phyloP scores from a whole-genome alignment of 768 basidiomycete genomes.

The Leccinum uliginosum region DNA sequence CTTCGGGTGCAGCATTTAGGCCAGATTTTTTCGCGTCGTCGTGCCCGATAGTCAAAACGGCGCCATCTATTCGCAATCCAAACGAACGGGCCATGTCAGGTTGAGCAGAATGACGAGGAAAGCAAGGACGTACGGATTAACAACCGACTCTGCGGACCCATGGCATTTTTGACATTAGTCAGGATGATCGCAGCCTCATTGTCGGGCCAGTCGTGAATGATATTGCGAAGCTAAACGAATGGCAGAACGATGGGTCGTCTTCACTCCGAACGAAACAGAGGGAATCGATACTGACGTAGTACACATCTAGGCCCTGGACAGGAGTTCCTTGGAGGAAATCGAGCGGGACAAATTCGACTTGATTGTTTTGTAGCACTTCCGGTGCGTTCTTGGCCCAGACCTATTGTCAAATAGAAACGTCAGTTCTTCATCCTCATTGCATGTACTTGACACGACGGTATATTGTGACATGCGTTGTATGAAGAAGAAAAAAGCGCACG shows the following conservation, averaged over 20 bases:
- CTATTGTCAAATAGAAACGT: not conserved
- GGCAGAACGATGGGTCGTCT: not conserved
- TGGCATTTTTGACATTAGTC: constrained; percentile 25
- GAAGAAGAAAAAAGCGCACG: not conserved
- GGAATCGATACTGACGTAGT: not conserved
- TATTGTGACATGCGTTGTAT: not conserved
- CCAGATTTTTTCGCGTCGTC: constrained; percentile 4
- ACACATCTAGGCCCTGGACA: not conserved
- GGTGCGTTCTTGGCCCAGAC: not conserved
- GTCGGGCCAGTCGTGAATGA: constrained; percentile 36
- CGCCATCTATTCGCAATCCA: constrained; percentile 15
- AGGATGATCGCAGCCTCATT: constrained; percentile 30
- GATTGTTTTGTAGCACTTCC: constrained; percentile 9
- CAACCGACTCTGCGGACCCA: constrained; percentile 28
- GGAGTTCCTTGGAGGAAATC: not conserved
- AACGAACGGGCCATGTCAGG: not conserved
- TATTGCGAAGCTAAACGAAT: constrained; percentile 20
- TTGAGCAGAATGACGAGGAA: not conserved
- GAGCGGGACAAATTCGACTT: not conserved
- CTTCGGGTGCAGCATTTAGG: constrained; percentile 35
- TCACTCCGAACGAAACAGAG: not conserved
- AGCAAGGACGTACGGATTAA: constrained; percentile 28
- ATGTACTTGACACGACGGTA: no score
- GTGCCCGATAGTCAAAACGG: constrained; percentile 9
- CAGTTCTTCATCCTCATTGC: not conserved